Evolutionary conservation across 2,329 filamentous ascomycete species (phyloP).

Genomic region (Clarireedia monteithiana): DNA sequence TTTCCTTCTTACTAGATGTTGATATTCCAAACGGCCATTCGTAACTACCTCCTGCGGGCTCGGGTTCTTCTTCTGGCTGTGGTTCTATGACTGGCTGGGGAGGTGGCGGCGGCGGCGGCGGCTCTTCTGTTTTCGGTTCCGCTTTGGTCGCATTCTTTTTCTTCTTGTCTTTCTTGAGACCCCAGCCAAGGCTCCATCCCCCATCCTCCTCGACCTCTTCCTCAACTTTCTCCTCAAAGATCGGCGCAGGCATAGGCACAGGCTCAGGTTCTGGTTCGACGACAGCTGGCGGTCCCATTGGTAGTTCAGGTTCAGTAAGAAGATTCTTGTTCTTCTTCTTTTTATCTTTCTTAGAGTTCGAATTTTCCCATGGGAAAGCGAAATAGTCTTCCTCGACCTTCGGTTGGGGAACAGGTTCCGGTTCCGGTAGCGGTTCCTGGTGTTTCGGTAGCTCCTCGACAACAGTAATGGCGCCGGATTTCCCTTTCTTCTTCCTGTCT

Average conservation of each 20-base stretch:
- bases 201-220: neutral
- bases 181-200: slow-evolving; percentile 7
- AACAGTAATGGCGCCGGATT: slow-evolving; percentile 7
- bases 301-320: slow-evolving; percentile 40
- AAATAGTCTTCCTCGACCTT: slow-evolving; percentile 14
- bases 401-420: slow-evolving; percentile 19
- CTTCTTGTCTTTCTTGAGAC: slow-evolving; percentile 23
- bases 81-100: slow-evolving; percentile 15
- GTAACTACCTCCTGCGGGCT: slow-evolving; percentile 39
- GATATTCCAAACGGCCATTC: slow-evolving; percentile 27
- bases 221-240: slow-evolving; percentile 5
- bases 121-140: slow-evolving; percentile 7
- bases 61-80: slow-evolving; percentile 28
- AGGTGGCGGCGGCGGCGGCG: slow-evolving; percentile 7
- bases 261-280: slow-evolving; percentile 32
- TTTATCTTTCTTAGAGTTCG: slow-evolving; percentile 20
- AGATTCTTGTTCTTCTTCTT: slow-evolving; percentile 41
- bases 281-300: slow-evolving; percentile 31
- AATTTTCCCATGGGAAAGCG: slow-evolving; percentile 15
- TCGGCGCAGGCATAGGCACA: neutral
- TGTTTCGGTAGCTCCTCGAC: slow-evolving; percentile 20
- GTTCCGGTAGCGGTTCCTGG: slow-evolving; percentile 30
- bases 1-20: slow-evolving; percentile 42
- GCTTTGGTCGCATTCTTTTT: slow-evolving; percentile 30
- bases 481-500: slow-evolving; percentile 37